Base-by-base conservation (phyloP, 1,284 basidiomycete genomes). In the Ceratobasidium sp. region DNA sequence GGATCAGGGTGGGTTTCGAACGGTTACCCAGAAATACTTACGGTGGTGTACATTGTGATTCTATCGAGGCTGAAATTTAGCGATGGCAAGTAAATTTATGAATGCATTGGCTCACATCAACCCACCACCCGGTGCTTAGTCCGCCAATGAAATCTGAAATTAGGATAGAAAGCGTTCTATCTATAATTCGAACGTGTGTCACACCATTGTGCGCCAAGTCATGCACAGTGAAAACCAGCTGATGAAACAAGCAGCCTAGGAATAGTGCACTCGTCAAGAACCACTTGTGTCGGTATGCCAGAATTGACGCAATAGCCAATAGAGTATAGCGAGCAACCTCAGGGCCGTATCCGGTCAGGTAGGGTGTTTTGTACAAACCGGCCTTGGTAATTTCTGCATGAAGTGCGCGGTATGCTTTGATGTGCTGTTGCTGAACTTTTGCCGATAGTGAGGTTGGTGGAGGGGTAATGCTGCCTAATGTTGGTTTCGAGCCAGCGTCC, bases 11-110 rank as follows among this genome's bases (percentile, higher is more conserved):
- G n/a, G 53, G 5, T 12, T 62, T n/a, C 6, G 50, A 26, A 16
- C 18, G 16, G 16, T 21, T 30, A 5, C 36, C 45, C 30, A 26
- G 14, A 36, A 32, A 46, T 4, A 77, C 82, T 64, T 60, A 83
- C 82, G 86, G 83, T 99, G 97, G 83, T 99, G 97, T 61, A 97
- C 89, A 78, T 99, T 98, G 81, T 99, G 97, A 79, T 97, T 98
- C 93, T 96, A 43, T 71, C 50, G 53, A 26, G 75, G 16, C 18
- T 74, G 58, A n/a, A 57, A 74, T 64, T 75, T 30, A 58, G 53
- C 46, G 16, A 28, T 41, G 55, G 43, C 30, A 8, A 59, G 36
- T 55, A 23, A n/a, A 16, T 8, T 21, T 23, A 1, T 26, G 43
- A 26, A 36, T 18, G 12, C 16, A 50, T 65, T 32, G 45, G 88